These are phyloP conservation scores for Thermothelomyces thermophilus DNA, from an alignment of 2,329 filamentous ascomycete species.

Conservation along the genomic window DNA sequence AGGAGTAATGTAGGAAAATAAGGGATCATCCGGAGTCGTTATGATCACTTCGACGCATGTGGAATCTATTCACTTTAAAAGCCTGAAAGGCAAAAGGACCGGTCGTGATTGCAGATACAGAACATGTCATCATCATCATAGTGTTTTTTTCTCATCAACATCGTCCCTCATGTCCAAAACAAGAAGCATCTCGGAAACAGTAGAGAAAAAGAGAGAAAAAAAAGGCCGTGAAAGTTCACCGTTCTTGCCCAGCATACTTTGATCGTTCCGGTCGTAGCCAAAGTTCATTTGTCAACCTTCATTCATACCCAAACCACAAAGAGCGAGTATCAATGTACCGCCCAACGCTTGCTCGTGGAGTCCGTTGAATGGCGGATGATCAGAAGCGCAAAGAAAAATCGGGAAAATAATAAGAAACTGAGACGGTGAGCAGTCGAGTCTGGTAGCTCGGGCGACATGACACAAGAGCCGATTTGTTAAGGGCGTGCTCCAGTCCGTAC, in stretches of 20 bases:
- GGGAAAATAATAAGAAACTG: not conserved
- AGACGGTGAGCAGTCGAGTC: not conserved
- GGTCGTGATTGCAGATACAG: constrained; percentile 4
- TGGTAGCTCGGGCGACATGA: not conserved
- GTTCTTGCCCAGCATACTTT: no score
- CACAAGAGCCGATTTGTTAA: not conserved
- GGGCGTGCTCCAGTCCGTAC: not conserved
- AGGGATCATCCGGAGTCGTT: no score
- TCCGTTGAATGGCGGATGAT: not conserved
- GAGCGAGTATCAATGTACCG: not conserved
- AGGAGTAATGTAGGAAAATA: no score
- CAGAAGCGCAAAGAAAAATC: not conserved
- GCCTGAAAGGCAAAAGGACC: not conserved
- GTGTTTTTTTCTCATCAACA: constrained; percentile 7
- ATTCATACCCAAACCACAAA: not conserved
- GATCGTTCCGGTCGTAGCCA: not conserved
- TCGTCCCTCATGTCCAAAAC: constrained; percentile 10
- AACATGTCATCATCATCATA: constrained; percentile 4
- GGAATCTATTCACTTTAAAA: not conserved
- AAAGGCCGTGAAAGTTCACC: not conserved
- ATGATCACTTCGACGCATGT: no score
- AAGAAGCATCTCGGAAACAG: not conserved
- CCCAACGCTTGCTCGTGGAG: not conserved
- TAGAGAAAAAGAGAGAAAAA: not conserved
- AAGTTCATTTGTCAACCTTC: no score